Base-by-base conservation (phyloP, 1,139 yeast genomes). In the Magnusiomyces sp. region DNA sequence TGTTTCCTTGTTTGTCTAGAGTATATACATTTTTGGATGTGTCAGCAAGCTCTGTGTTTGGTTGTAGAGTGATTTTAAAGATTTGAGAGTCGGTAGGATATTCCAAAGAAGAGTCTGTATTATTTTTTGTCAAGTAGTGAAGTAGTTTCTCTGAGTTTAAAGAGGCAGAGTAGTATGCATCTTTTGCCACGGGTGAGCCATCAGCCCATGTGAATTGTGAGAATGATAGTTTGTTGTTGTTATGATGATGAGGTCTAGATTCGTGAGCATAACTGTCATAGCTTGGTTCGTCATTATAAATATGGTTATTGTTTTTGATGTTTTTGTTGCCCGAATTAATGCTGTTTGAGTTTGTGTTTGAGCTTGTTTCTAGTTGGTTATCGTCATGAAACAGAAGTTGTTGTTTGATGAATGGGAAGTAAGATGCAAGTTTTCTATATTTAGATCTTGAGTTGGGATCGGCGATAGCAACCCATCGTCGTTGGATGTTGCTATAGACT, bases 381-480 rank as follows among this genome's bases (percentile, higher is more conserved):
- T 34, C 37, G 37, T 34, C 37, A 5, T 34, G 37, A 14, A 39
- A 20, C 11, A 20, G 16, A 4, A 29, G 19, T 23, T 40, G 34
- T 40, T 29, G 43, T 2, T 33, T 14, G 13, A 40, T 16, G 17
- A 40, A 40, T 14, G 46, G 46, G 29, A 43, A 43, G 19, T 34
- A 33, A 13, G 46, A 43, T 5, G 46, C 46, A 5, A 40, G 34
- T 16, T 17, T 29, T 42, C 41, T 46, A 44, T 50, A 31, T 37
- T 39, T 38, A 9, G 43, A 41, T 19, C 55, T 49, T 38, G 56
- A 58, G 45, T 61, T 61, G 3, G 67, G 67, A 46, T 63, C 67
- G 1, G 63, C 52, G 14, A 58, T 53, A 11, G 65, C 64, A 58
- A 63, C 59, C 67, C 67, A 63, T 27, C 65, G 55, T 13, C 67